Evolutionary conservation across 768 basidiomycete genomes (phyloP).

Genomic region (Pholiota microspora): DNA sequence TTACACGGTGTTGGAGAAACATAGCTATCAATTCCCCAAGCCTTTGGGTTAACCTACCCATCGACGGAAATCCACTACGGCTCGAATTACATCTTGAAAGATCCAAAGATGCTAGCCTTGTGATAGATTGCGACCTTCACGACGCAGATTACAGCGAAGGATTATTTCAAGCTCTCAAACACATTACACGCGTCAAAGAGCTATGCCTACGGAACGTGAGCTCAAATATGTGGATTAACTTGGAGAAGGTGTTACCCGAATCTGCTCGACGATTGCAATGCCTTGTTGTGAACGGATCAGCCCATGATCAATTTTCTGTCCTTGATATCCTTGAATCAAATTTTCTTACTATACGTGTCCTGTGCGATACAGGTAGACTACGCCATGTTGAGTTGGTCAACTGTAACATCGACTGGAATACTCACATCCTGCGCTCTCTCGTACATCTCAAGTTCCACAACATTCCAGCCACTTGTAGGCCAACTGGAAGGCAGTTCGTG

Average conservation of each 20-base stretch:
- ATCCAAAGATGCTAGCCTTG: constrained; percentile 39
- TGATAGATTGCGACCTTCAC: constrained; percentile 24
- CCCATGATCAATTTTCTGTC: not conserved
- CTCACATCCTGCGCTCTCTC: constrained; percentile 34
- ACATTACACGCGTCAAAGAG: not conserved
- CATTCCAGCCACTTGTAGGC: constrained; percentile 23
- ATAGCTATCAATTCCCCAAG: too few species aligned
- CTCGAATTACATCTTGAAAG: constrained; percentile 41
- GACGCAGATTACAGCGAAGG: not conserved
- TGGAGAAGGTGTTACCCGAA: not conserved
- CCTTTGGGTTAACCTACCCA: constrained; percentile 21
- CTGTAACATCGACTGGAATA: constrained; percentile 29
- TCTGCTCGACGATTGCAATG: not conserved
- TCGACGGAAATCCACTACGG: constrained; percentile 32
- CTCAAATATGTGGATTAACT: not conserved
- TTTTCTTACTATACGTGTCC: not conserved
- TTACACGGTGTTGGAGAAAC: too few species aligned
- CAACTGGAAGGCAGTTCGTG: constrained; percentile 27
- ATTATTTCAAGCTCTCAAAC: not conserved
- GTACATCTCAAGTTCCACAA: constrained; percentile 34
- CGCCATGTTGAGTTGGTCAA: constrained; percentile 30
- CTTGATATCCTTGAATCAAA: too few species aligned
- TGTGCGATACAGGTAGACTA: constrained; percentile 19
- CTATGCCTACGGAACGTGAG: not conserved
- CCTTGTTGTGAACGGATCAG: not conserved